Evolutionary conservation across 2,329 filamentous ascomycete species (phyloP).

Genomic region (Chaetomium olivaceum): DNA sequence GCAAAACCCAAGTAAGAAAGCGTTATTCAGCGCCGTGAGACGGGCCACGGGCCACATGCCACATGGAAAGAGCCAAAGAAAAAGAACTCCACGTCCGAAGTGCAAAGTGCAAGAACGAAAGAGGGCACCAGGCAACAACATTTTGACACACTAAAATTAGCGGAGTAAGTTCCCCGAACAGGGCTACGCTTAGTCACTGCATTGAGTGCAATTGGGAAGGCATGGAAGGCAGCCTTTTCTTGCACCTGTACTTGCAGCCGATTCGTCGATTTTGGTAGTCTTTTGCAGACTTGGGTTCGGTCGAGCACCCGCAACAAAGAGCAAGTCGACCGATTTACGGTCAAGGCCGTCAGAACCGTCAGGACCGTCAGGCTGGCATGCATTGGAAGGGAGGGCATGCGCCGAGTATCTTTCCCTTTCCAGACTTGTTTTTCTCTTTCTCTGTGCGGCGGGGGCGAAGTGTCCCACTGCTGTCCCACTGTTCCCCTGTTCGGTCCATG

Average conservation of each 20-base stretch:
- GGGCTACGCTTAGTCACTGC: slow-evolving; percentile 19
- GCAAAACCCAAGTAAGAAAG: background rate
- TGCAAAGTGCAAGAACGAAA: background rate
- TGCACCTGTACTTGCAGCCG: background rate
- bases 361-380: background rate
- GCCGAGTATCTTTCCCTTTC: slow-evolving; percentile 4
- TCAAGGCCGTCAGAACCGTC: too few relatives aligned
- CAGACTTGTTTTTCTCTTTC: background rate
- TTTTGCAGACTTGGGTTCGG: background rate
- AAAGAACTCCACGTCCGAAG: background rate
- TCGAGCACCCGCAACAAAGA: background rate
- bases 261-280: slow-evolving; percentile 1
- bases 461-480: too few relatives aligned
- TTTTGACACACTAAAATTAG: slow-evolving; percentile 19
- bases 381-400: background rate
- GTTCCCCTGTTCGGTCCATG: background rate
- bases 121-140: slow-evolving; percentile 18
- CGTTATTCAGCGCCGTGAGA: slow-evolving; percentile 10
- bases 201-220: background rate
- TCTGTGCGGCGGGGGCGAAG: background rate
- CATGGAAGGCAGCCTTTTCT: background rate
- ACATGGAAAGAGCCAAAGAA: background rate
- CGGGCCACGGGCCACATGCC: background rate
- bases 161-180: background rate
- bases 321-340: background rate